A percentile compares a stretch with the other conserved stretches of the same genome.
These are phyloP conservation scores for Gaeumannomyces sp. DNA, from an alignment of 2,329 filamentous ascomycete genomes.

Conservation along the genomic window DNA sequence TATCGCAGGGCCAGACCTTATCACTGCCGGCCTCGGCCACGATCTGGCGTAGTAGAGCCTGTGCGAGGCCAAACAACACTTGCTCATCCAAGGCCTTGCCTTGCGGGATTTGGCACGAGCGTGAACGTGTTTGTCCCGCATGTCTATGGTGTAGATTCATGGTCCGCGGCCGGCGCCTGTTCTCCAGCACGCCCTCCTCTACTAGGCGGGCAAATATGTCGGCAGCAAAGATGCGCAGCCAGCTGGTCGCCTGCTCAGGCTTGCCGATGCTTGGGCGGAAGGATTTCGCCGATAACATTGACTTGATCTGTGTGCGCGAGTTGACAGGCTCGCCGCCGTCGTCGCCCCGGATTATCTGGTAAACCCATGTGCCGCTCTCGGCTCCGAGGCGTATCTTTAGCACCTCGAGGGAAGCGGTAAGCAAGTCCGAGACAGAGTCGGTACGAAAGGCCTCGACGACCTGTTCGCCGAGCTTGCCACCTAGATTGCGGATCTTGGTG, in stretches of 20 bases:
- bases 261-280: slow-evolving; percentile 80
- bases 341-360: slow-evolving; percentile 77
- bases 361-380: slow-evolving; percentile 77
- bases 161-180: slow-evolving; percentile 78
- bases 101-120: slow-evolving; percentile 68
- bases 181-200: slow-evolving; percentile 83
- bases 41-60: slow-evolving; percentile 70
- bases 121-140: slow-evolving; percentile 66
- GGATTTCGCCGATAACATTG: slow-evolving; percentile 94
- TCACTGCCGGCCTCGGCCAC: slow-evolving; percentile 55
- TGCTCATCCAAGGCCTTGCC: slow-evolving; percentile 64
- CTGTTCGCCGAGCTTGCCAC: slow-evolving; percentile 88
- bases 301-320: slow-evolving; percentile 87
- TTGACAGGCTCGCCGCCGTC: slow-evolving; percentile 79
- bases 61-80: slow-evolving; percentile 68
- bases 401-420: slow-evolving; percentile 66
- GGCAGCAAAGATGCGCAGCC: slow-evolving; percentile 85
- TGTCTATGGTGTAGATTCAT: slow-evolving; percentile 80
- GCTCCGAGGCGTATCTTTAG: slow-evolving; percentile 73
- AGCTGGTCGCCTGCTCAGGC: slow-evolving; percentile 70
- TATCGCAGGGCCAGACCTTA: slow-evolving; percentile 82
- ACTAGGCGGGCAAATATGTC: slow-evolving; percentile 87
- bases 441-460: slow-evolving; percentile 76
- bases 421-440: slow-evolving; percentile 69
- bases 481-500: slow-evolving; percentile 90